Evolutionary conservation across 352 stramenopile genomes (phyloP), one percentile per base, ranked within the genome.

Genomic region (Pythium volutum): DNA sequence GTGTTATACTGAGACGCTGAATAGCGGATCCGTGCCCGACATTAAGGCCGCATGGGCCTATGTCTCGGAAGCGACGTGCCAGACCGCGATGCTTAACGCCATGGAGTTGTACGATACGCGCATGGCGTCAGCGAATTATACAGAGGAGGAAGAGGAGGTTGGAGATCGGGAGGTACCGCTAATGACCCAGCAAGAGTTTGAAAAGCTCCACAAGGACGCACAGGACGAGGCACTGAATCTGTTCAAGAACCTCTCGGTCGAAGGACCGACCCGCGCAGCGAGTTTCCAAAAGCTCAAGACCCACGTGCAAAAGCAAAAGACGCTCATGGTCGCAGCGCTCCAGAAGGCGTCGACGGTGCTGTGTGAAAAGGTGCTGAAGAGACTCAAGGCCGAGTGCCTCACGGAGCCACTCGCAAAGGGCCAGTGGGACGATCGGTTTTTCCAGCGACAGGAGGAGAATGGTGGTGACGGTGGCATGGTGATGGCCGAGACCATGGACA

Each of bases 21-120:
- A 87, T 47, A 91, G 73, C 55, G 83, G 83, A 4, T 70, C 76
- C 3, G 70, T 94, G 6, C 83, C 85, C n/a, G 80, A 91, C 53
- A 92, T 94, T 33, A 90, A 89, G 54, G 81, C 83, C 34, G 85
- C 83, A 15, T 94, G 83, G 83, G 77, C 86, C 59, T 94, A 93
- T 36, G 85, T 94, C 15, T 84, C 78, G 4, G 83, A 94, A 52
- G 83, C 82, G 26, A 91, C 85, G 6, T 91, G 81, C 26, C 78
- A 89, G 53, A 71, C 74, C 10, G 83, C 83, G 26, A 66, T 87
- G 41, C 55, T 75, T 26, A 69, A 67, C 50, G 79, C 85, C 2
- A 73, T 84, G 18, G 73, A 80, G 20, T 52, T 75, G 20, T 95
- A 91, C 51, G 81, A 94, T 34, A 39, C 51, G 3, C 29, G 67